A percentile compares a stretch with the other conserved stretches of the same genome.
These are phyloP conservation scores for Kodamaea derodonti DNA, from an alignment of 1,139 yeast species.

Conservation along the genomic window DNA sequence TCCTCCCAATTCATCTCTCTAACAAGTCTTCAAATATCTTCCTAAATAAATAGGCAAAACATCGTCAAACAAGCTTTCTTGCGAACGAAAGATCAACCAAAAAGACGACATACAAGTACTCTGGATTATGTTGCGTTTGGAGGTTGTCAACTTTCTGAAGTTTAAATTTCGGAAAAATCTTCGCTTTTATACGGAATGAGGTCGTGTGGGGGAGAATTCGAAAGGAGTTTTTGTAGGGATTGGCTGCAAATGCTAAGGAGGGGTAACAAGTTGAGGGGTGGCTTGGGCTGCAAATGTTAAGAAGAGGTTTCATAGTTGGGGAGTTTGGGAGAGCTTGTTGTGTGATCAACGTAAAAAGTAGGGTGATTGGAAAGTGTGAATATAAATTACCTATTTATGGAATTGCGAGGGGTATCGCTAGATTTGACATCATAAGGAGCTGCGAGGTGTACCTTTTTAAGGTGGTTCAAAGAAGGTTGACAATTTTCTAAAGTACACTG, in stretches of 20 bases:
- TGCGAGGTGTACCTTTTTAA: too few relatives aligned
- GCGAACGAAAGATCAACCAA: slow-evolving; percentile 21
- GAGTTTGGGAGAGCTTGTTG: too few relatives aligned
- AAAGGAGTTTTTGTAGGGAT: not conserved
- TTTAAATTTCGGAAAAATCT: not conserved
- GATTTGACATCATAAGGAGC: too few relatives aligned
- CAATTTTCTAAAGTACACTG: too few relatives aligned
- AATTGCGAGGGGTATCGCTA: too few relatives aligned
- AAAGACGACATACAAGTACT: slow-evolving; percentile 22
- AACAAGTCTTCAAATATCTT: slow-evolving; percentile 17
- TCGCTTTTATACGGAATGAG: slow-evolving; percentile 6
- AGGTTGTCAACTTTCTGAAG: slow-evolving; percentile 35
- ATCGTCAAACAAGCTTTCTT: slow-evolving; percentile 13
- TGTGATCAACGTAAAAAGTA: too few relatives aligned
- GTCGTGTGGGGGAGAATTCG: not conserved
- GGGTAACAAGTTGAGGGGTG: too few relatives aligned
- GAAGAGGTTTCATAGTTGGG: too few relatives aligned
- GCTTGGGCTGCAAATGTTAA: too few relatives aligned
- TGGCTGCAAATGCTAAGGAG: not conserved
- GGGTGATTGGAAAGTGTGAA: too few relatives aligned
- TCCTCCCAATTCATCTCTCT: slow-evolving; percentile 15
- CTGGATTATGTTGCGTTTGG: slow-evolving; percentile 35
- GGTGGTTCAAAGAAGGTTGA: too few relatives aligned
- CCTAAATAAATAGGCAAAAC: slow-evolving; percentile 55
- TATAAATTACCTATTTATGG: too few relatives aligned